Percentiles rank a stretch among this genome's conserved stretches.
These are phyloP conservation scores for Hansenula sp. DNA, from an alignment of 1,139 yeast genomes.

Conservation along the genomic window DNA sequence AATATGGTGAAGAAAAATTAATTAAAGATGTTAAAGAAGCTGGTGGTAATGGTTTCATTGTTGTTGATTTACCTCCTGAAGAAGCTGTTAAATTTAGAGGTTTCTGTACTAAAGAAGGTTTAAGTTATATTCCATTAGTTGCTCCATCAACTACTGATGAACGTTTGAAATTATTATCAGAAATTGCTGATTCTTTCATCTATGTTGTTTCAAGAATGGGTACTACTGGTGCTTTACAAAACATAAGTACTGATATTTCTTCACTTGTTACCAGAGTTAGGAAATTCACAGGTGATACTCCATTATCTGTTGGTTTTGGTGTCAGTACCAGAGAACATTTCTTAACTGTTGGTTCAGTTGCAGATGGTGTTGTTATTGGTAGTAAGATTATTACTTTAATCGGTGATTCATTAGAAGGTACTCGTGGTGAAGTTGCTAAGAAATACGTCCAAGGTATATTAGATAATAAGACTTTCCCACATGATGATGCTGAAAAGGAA, in stretches of 20 bases:
- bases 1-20: constrained; percentile 83
- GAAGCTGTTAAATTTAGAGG: constrained; percentile 88
- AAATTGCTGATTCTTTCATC: constrained; percentile 89
- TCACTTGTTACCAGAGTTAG: constrained; percentile 73
- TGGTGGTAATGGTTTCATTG: constrained; percentile 93
- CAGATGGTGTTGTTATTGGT: constrained; percentile 96
- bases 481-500: constrained; percentile 24
- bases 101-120: constrained; percentile 59
- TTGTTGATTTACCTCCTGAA: constrained; percentile 97
- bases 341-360: constrained; percentile 66
- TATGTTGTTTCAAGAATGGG: constrained; percentile 98
- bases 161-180: constrained; percentile 70
- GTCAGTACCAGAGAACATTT: constrained; percentile 92
- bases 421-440: constrained; percentile 57
- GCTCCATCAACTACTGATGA: constrained; percentile 96
- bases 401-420: constrained; percentile 57
- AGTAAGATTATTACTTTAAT: constrained; percentile 73
- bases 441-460: constrained; percentile 66
- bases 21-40: constrained; percentile 73
- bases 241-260: constrained; percentile 61
- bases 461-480: constrained; percentile 43
- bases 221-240: constrained; percentile 81
- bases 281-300: constrained; percentile 66
- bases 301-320: constrained; percentile 97
- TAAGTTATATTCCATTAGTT: constrained; percentile 86